phyloP scores from a whole-genome alignment of 75 land plant species.

The Ceratopteris richardii region DNA sequence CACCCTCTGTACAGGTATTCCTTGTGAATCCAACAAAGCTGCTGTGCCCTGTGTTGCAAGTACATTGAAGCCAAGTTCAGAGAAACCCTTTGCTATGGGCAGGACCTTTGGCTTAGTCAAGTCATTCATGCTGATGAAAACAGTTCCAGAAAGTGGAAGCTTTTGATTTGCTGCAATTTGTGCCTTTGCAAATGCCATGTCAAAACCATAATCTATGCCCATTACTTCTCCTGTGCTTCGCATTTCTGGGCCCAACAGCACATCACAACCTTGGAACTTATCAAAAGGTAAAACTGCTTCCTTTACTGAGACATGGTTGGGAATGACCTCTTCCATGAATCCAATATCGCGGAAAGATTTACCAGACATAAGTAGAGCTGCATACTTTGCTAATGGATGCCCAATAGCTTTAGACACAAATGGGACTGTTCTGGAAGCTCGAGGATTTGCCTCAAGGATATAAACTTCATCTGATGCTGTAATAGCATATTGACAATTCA shows the following conservation, averaged over 20 bases:
- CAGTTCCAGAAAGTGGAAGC: constrained; percentile 75
- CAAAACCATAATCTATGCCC: constrained; percentile 77
- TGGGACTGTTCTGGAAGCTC: constrained; percentile 97
- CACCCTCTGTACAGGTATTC: constrained; percentile 63
- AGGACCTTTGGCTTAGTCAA: constrained; percentile 62
- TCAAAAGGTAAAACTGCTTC: constrained; percentile 99
- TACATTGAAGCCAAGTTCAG: constrained; percentile 60
- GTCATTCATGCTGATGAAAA: constrained; percentile 91
- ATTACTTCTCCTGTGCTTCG: constrained; percentile 98
- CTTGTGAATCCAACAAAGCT: constrained; percentile 43
- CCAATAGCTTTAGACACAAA: constrained; percentile 99
- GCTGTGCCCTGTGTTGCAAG: constrained; percentile 88
- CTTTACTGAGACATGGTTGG: constrained; percentile 85
- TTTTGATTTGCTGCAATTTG: constrained; percentile 94
- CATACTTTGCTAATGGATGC: constrained; percentile 95
- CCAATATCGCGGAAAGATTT: constrained; percentile 57
- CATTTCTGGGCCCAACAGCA: constrained; percentile 95
- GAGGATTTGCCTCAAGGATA: constrained; percentile 93
- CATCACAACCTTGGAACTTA: constrained; percentile 96
- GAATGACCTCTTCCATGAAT: constrained; percentile 77
- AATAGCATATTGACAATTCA: constrained; percentile 99
- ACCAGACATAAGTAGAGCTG: constrained; percentile 93
- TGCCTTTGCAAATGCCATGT: constrained; percentile 90
- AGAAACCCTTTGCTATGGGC: constrained; percentile 61
- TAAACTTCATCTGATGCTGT: constrained; percentile 67